These are phyloP conservation scores for Saccharomycopsis olivae DNA, from an alignment of 805 yeast genomes.

Conservation along the genomic window DNA sequence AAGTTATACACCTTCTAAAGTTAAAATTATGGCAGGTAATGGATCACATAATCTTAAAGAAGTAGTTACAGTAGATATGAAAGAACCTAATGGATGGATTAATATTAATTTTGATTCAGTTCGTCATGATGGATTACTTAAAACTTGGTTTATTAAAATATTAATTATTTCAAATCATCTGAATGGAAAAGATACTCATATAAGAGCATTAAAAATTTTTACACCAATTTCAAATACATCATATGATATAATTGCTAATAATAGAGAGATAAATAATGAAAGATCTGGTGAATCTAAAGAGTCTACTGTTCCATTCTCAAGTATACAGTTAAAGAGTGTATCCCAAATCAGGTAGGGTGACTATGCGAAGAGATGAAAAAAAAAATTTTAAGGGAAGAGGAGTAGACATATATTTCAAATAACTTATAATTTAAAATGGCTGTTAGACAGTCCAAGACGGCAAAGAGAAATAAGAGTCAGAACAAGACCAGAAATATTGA, in stretches of 20 bases:
- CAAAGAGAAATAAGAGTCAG: constrained; percentile 43
- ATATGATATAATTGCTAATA: background rate
- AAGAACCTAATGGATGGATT: constrained; percentile 72
- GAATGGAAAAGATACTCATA: constrained; percentile 91
- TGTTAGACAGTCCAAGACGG: constrained; percentile 48
- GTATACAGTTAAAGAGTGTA: constrained; percentile 13
- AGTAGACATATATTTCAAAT: too few species aligned
- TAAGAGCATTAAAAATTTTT: constrained; percentile 58
- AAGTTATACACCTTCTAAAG: constrained; percentile 78
- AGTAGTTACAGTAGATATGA: constrained; percentile 47
- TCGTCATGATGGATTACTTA: constrained; percentile 44
- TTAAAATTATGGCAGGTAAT: constrained; percentile 59
- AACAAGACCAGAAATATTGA: constrained; percentile 46
- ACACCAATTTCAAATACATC: constrained; percentile 4
- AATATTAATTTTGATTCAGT: constrained; percentile 48
- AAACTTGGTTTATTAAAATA: constrained; percentile 56
- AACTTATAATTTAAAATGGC: constrained; percentile 31
- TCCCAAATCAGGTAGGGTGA: constrained; percentile 4
- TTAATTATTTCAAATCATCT: constrained; percentile 73
- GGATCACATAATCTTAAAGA: constrained; percentile 70
- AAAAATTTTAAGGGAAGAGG: background rate
- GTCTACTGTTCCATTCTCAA: constrained; percentile 11
- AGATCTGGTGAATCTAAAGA: background rate
- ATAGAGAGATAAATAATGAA: background rate
- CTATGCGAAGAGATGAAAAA: background rate